Evolutionary conservation across 257 asterid genomes (phyloP).

Genomic region (Catharanthus roseus): DNA sequence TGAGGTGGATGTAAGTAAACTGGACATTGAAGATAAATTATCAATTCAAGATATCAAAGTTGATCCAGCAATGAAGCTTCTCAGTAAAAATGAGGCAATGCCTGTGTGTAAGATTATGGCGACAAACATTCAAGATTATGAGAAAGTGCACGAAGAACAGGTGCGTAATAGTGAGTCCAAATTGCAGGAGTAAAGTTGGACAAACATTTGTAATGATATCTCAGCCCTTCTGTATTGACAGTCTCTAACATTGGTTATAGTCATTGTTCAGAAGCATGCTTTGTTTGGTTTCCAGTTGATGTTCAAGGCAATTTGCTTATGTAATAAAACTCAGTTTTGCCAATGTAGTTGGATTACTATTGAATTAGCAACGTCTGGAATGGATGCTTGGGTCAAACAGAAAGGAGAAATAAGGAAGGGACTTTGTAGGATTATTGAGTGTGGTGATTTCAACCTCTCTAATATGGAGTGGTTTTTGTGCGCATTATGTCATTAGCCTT

Average conservation of each 20-base stretch:
- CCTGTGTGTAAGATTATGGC: constrained; percentile 87
- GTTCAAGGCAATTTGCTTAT: not conserved
- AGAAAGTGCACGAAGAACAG: constrained; percentile 1
- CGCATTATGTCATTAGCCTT: no score
- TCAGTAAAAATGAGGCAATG: constrained; percentile 58
- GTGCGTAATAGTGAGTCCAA: constrained; percentile 4
- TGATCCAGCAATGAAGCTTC: constrained; percentile 79
- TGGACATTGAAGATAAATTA: constrained; percentile 73
- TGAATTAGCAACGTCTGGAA: no score
- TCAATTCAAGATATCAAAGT: constrained; percentile 49
- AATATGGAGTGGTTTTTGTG: no score
- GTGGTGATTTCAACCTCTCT: no score
- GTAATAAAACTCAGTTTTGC: not conserved
- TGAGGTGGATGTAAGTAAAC: constrained; percentile 79
- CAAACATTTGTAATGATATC: constrained; percentile 11
- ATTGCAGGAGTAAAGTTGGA: constrained; percentile 13
- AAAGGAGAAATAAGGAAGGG: no score
- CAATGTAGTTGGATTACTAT: no score
- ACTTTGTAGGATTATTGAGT: no score
- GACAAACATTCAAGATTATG: constrained; percentile 7
- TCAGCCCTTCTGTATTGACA: not conserved
- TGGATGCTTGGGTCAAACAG: no score
- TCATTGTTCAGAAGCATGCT: not conserved
- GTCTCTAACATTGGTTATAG: not conserved
- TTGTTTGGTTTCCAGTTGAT: not conserved